Percentiles rank a stretch among this genome's conserved stretches.
Evolutionary conservation across 805 yeast genomes (phyloP).

Genomic region (Starmerella powellii): DNA sequence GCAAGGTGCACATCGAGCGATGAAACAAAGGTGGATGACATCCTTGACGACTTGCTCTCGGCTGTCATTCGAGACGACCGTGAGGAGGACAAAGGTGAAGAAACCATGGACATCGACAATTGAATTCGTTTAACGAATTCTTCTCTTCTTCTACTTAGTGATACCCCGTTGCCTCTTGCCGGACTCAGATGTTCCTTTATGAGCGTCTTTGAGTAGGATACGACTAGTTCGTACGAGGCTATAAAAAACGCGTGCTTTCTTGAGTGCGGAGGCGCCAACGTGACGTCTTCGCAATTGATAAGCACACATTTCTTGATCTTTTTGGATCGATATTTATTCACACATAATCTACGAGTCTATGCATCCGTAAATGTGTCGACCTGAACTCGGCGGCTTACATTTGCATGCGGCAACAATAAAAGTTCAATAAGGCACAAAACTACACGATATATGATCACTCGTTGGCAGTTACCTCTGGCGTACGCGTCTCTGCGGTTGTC

Average conservation of each 20-base stretch:
- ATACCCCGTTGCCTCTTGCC: constrained; percentile 25
- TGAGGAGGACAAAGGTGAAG: not conserved
- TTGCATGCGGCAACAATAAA: too few relatives aligned
- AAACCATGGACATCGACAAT: constrained; percentile 3
- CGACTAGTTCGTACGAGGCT: constrained; percentile 18
- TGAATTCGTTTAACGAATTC: not conserved
- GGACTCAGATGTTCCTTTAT: constrained; percentile 21
- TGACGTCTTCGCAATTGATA: constrained; percentile 22
- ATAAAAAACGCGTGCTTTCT: constrained; percentile 18
- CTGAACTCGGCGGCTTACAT: too few relatives aligned
- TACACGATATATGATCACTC: too few relatives aligned
- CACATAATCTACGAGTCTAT: too few relatives aligned
- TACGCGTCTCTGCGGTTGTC: too few relatives aligned
- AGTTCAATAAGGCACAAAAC: too few relatives aligned
- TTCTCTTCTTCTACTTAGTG: not conserved
- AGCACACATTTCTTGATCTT: constrained; percentile 15
- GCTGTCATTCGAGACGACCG: constrained; percentile 74
- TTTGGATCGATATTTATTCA: not conserved
- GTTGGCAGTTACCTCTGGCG: too few relatives aligned
- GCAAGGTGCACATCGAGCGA: constrained; percentile 83
- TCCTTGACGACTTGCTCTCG: constrained; percentile 71
- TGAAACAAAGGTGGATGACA: constrained; percentile 62
- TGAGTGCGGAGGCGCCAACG: constrained; percentile 24
- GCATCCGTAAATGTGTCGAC: too few relatives aligned
- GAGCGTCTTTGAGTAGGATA: constrained; percentile 24